Base-by-base conservation (phyloP, 2,329 filamentous ascomycete genomes). In the Delphinella strobiligena region DNA sequence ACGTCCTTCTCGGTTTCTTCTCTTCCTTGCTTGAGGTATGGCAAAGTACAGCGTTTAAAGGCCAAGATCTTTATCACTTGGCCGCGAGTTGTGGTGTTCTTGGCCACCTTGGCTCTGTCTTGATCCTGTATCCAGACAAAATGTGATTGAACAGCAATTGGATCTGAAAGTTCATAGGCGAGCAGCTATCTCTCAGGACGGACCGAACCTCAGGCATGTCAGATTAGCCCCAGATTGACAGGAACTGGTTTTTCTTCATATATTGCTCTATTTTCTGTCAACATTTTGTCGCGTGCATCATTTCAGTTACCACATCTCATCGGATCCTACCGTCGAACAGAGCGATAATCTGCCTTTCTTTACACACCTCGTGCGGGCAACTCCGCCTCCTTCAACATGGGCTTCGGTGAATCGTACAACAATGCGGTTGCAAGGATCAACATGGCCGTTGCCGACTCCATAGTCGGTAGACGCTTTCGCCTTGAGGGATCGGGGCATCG, bases 401-500 rank as follows among this genome's bases (percentile, higher is more conserved):
- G 22, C 12, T 7, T 27, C 7, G 22, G 22, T 7, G 22, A 27
- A 12, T 27, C 22, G 12, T 27, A 27, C 22, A 27, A 27, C 22
- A 27, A 27, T 27, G 22, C 22, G 22, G 12, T 27, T 12, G 7
- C 22, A 27, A 47, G 46, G 17, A 39, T 47, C 40, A 54, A 55
- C 41, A 47, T 45, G 35, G 68, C 63, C 44, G 71, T 87, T 49
- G 83, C 82, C 45, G 64, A 62, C 46, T 79, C 78, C 54, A 59
- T 69, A 24, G 69, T 86, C 44, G 83, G 83, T 46, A 67, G 69
- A 49, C 82, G 78, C 66, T 93, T 93, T 63, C 75, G 77, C 49
- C 74, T 93, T 31, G 84, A 93, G 46, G 82, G 82, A 48, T 86
- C 75, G 30, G 84, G 84, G 52, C 82, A 89, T 72, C 81, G 84